A percentile compares a stretch with the other conserved stretches of the same genome.
These are phyloP conservation scores for Tirmania nivea DNA, from an alignment of 495 filamentous ascomycete genomes.

Conservation along the genomic window DNA sequence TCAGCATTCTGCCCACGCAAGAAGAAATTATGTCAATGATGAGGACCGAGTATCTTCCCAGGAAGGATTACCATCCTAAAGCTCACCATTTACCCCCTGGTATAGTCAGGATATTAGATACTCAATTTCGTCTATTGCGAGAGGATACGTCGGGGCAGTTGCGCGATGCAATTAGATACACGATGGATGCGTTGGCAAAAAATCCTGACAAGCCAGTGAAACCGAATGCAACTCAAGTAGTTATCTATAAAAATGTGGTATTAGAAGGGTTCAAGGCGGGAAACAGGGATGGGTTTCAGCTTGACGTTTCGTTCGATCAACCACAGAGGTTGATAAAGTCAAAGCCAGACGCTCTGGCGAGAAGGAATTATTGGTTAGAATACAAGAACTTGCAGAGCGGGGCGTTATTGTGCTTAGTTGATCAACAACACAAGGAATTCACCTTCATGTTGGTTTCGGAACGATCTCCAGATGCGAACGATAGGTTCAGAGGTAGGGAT, in stretches of 20 bases:
- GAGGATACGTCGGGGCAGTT: slow-evolving; percentile 45
- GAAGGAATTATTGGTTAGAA: slow-evolving; percentile 39
- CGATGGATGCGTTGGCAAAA: slow-evolving; percentile 18
- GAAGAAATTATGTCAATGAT: slow-evolving; percentile 32
- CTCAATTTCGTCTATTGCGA: slow-evolving; percentile 48
- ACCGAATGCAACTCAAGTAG: slow-evolving; percentile 14
- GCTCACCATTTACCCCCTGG: slow-evolving; percentile 32
- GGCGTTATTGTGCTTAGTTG: slow-evolving; percentile 37
- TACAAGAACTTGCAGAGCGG: slow-evolving; percentile 32
- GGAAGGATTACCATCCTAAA: slow-evolving; percentile 25
- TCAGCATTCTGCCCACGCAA: slow-evolving; percentile 41
- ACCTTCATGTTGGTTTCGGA: slow-evolving; percentile 36
- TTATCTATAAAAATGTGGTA: slow-evolving; percentile 23
- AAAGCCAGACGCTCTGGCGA: not conserved
- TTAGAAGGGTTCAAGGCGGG: slow-evolving; percentile 22
- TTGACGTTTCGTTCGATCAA: slow-evolving; percentile 29
- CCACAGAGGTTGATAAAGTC: slow-evolving; percentile 20
- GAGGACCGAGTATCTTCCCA: slow-evolving; percentile 38
- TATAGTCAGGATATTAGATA: slow-evolving; percentile 39
- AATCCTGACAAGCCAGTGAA: slow-evolving; percentile 4
- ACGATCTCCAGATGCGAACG: not conserved
- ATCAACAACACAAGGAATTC: slow-evolving; percentile 21
- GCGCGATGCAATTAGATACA: slow-evolving; percentile 30
- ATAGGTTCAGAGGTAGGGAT: not conserved
- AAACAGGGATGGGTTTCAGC: not conserved